Evolutionary conservation across 306 rosid species (phyloP), one percentile per base, ranked within the genome.

Genomic region (Acacia crassicarpa): DNA sequence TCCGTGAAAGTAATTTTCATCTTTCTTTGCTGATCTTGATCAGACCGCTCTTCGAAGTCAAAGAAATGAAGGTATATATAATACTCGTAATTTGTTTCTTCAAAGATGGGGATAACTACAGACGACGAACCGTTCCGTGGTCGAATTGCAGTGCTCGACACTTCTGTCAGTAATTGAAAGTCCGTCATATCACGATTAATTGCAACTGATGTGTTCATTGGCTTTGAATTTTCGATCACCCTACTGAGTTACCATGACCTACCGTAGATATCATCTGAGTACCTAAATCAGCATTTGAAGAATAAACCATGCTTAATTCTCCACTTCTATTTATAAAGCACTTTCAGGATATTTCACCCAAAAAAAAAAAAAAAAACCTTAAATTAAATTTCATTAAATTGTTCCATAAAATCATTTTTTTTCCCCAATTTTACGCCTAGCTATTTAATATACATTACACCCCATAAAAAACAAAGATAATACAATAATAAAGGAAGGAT

Each of bases 11-110:
- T 6, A 25, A 80, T 62, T 19, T 76, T 8, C 67, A 80, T 33
- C 13, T 3, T 33, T 9, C 83, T 41, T 32, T 14, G 49, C 8
- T 33, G 58, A 20, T 46, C 12, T n/a, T 32, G 8, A 48, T 35
- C 8, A 5, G 16, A 17, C 9, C 20, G 17, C 12, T 22, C 46
- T 10, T 17, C 69, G 23, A 45, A 45, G 54, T 82, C 85, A 35
- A 16, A 68, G 44, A 82, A 82, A 23, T 68, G 85, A 76, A 82
- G 71, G 49, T 76, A 68, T 12, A 44, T 32, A 14, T 32, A 59
- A n/a, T 72, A 73, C 4, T 45, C 54, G 15, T 11, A 75, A 22
- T 7, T 1, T 5, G 2, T 35, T 0, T 4, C 4, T 0, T 0
- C 4, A 35, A 3, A 0, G 0, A 0, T 17, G 20, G 15, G 0